These are phyloP conservation scores for Hypomontagnella monticulosa DNA, from an alignment of 495 filamentous ascomycete genomes.

Conservation along the genomic window DNA sequence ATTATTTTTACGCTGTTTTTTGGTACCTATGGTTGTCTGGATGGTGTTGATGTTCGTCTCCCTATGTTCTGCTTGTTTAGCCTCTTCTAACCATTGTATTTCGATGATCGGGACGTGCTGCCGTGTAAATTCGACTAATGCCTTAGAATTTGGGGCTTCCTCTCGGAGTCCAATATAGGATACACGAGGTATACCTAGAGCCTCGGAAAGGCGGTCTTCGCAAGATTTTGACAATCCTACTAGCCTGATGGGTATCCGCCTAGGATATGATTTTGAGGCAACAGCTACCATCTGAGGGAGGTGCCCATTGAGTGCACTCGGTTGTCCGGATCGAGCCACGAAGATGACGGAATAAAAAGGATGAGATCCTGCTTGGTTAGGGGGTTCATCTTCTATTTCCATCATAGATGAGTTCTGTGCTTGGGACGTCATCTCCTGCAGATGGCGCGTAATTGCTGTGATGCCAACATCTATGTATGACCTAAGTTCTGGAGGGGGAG, in stretches of 20 bases:
- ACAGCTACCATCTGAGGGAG: slow-evolving; percentile 66
- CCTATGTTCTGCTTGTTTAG: slow-evolving; percentile 28
- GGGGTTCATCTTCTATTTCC: slow-evolving; percentile 2
- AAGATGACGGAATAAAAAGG: slow-evolving; percentile 60
- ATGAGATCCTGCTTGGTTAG: slow-evolving; percentile 16
- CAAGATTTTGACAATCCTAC: slow-evolving; percentile 64
- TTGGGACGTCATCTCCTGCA: slow-evolving; percentile 55
- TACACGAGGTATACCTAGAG: slow-evolving; percentile 66
- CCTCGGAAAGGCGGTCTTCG: slow-evolving; percentile 59
- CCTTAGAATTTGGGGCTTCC: slow-evolving; percentile 57
- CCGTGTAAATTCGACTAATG: slow-evolving; percentile 61
- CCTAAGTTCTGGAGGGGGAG: slow-evolving; percentile 59
- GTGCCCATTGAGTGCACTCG: slow-evolving; percentile 64
- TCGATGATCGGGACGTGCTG: slow-evolving; percentile 55
- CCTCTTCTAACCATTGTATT: slow-evolving; percentile 37
- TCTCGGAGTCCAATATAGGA: slow-evolving; percentile 65
- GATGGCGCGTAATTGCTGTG: slow-evolving; percentile 62
- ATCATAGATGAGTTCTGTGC: background rate
- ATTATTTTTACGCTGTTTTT: slow-evolving; percentile 38
- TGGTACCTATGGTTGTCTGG: slow-evolving; percentile 51
- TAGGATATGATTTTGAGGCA: slow-evolving; percentile 56
- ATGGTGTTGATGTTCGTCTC: slow-evolving; percentile 47
- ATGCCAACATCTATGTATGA: slow-evolving; percentile 67
- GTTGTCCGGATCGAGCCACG: slow-evolving; percentile 59
- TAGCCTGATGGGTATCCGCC: slow-evolving; percentile 56